Percentiles rank a stretch among this genome's conserved stretches.
These are phyloP conservation scores for Flaveria ramosissima DNA, from an alignment of 129 eudicot genomes.

Conservation along the genomic window DNA sequence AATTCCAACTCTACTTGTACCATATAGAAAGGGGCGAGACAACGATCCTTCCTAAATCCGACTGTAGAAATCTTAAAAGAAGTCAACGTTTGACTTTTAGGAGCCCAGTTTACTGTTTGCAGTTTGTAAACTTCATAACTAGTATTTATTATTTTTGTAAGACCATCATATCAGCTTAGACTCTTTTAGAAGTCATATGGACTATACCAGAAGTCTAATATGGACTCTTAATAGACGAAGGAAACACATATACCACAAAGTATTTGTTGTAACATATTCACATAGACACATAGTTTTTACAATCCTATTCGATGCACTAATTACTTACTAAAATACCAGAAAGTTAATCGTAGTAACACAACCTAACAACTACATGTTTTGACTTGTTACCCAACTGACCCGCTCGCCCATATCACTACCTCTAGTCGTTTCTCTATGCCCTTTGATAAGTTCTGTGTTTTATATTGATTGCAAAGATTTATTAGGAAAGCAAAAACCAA, in stretches of 20 bases:
- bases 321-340: neutral
- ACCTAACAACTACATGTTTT: neutral
- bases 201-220: no score
- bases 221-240: no score
- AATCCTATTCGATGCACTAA: neutral
- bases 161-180: no score
- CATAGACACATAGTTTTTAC: neutral
- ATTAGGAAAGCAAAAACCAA: no score
- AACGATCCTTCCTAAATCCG: neutral
- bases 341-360: neutral
- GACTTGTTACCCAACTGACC: neutral
- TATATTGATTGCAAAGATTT: neutral
- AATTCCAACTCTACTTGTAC: neutral
- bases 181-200: no score
- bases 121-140: no score
- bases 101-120: neutral
- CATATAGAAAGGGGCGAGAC: neutral
- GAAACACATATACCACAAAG: neutral
- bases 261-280: neutral
- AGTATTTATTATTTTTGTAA: no score
- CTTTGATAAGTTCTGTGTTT: neutral
- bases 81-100: neutral
- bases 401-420: neutral
- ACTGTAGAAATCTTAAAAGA: neutral
- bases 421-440: neutral